These are phyloP conservation scores for Sedum album DNA, from an alignment of 164 flowering plant species.

Conservation along the genomic window DNA sequence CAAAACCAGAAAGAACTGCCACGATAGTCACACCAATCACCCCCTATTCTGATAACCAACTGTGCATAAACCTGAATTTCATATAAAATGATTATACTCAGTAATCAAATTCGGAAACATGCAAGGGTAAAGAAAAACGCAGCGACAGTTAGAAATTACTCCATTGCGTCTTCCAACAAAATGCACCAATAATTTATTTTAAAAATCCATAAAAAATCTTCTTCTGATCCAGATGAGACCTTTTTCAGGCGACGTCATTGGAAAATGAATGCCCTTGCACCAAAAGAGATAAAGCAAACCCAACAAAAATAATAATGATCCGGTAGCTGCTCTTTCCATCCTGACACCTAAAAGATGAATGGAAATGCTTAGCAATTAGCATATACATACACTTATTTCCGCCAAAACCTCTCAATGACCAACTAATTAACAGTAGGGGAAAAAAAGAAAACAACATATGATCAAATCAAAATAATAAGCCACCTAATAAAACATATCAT, in stretches of 20 bases:
- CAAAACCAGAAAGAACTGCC: slow-evolving; percentile 98
- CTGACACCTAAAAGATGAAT: slow-evolving; percentile 50
- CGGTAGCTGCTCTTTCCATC: slow-evolving; percentile 83
- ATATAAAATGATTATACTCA: not conserved
- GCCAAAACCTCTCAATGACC: not conserved
- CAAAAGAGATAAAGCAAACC: slow-evolving; percentile 94
- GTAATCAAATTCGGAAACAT: not conserved
- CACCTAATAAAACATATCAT: too few species aligned
- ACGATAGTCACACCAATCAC: slow-evolving; percentile 95
- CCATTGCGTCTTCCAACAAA: not conserved
- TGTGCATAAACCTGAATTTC: slow-evolving; percentile 59
- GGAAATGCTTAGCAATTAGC: not conserved
- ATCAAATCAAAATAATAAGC: not conserved
- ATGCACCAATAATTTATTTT: not conserved
- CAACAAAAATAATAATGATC: slow-evolving; percentile 69
- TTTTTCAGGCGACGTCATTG: slow-evolving; percentile 96
- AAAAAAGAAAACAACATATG: not conserved
- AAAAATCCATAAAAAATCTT: not conserved
- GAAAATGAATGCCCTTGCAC: slow-evolving; percentile 99
- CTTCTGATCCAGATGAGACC: slow-evolving; percentile 29
- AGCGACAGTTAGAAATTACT: not conserved
- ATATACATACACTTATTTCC: not conserved
- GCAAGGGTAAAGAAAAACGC: not conserved
- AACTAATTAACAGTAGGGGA: not conserved
- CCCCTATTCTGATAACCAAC: slow-evolving; percentile 93